Conservation (phyloP, 2,329 filamentous ascomycete genomes). For the Keithomyces neogunnii region DNA sequence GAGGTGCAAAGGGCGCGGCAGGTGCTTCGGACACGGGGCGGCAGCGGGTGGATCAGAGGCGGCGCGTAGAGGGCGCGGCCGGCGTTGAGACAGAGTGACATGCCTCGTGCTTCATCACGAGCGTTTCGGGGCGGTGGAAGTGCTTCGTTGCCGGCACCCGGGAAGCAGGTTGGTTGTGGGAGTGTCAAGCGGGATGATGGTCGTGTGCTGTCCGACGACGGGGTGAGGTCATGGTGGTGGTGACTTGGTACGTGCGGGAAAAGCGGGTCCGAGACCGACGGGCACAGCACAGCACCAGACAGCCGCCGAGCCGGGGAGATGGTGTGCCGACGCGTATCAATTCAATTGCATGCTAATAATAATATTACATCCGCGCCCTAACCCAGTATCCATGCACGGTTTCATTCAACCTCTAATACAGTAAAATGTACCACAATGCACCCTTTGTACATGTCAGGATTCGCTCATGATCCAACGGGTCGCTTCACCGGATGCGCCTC, state of each 20-base stretch:
- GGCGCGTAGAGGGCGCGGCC: neutral
- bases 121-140: slow-evolving; percentile 7
- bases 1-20: no score
- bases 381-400: no score
- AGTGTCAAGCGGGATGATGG: slow-evolving; percentile 8
- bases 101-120: slow-evolving; percentile 48
- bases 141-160: slow-evolving; percentile 19
- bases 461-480: slow-evolving; percentile 14
- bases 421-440: no score
- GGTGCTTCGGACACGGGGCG: slow-evolving; percentile 8
- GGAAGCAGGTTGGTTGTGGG: slow-evolving; percentile 1
- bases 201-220: slow-evolving; percentile 4
- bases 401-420: no score
- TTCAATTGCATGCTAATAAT: no score
- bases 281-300: no score
- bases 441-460: neutral
- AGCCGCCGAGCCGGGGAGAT: no score
- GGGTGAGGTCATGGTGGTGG: slow-evolving; percentile 4
- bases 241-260: neutral
- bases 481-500: slow-evolving; percentile 43
- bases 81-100: slow-evolving; percentile 34
- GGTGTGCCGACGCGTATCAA: no score
- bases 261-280: no score
- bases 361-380: no score
- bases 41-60: slow-evolving; percentile 3